Percentiles rank a stretch among this genome's conserved stretches.
Conservation (phyloP, 2,329 filamentous ascomycete species). For the Colletotrichum sp. region DNA sequence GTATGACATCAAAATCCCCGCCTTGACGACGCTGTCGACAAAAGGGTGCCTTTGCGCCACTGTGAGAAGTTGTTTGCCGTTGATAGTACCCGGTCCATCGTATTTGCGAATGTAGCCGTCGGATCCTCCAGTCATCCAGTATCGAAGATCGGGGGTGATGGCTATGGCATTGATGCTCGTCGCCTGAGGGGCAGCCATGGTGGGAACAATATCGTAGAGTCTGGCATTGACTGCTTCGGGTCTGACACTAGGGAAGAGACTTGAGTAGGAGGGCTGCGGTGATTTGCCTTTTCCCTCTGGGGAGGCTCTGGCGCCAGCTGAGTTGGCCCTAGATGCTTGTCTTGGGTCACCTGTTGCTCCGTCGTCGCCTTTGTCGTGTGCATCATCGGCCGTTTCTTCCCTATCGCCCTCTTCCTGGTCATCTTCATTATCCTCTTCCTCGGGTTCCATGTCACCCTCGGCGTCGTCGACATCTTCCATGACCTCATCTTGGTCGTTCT, state of each 20-base stretch:
- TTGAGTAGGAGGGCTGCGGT: constrained; percentile 5
- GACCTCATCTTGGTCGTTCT: constrained; percentile 57
- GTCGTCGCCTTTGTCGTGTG: constrained; percentile 28
- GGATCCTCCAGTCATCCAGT: constrained; percentile 91
- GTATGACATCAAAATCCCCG: constrained; percentile 91
- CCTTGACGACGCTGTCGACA: constrained; percentile 95
- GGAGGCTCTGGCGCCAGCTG: constrained; percentile 12
- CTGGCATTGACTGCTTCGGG: constrained; percentile 79
- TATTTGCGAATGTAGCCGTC: constrained; percentile 98
- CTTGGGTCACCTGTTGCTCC: constrained; percentile 44
- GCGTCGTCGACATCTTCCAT: constrained; percentile 56
- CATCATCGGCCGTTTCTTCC: constrained; percentile 34
- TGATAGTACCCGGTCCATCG: constrained; percentile 93
- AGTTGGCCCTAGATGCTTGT: constrained; percentile 29
- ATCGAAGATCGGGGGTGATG: constrained; percentile 91
- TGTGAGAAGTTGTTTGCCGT: constrained; percentile 90
- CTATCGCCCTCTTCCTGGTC: constrained; percentile 40
- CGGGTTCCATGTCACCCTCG: constrained; percentile 35
- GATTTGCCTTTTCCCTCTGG: constrained; percentile 3
- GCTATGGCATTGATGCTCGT: constrained; percentile 94
- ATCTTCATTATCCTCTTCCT: constrained; percentile 36
- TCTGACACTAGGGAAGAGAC: constrained; percentile 53
- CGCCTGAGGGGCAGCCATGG: constrained; percentile 93
- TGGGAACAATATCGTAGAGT: constrained; percentile 94
- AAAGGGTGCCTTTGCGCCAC: constrained; percentile 97